Base-by-base conservation (phyloP, 805 yeast genomes). In the Wickerhamomyces mucosus region DNA sequence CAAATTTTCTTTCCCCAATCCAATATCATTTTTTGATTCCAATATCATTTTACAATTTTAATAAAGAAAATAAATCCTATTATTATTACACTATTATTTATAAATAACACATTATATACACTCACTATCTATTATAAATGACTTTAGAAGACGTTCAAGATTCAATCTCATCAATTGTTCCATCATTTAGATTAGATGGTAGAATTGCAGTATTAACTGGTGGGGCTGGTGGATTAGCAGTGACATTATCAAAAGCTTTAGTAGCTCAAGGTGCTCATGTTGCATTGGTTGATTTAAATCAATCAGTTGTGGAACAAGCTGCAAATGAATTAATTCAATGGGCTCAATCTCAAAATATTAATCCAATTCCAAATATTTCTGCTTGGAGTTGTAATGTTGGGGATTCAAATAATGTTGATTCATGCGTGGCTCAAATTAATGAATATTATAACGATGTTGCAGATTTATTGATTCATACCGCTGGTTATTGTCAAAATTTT, bases 401-500 rank as follows among this genome's bases (percentile, higher is more conserved):
- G 4, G 76, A 77, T 46, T 68, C 78, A 15, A 65, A 56, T 25
- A 54, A 63, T 30, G 88, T 80, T 34, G 77, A 73, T 31, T 56
- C 58, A 19, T 62, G 71, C 5, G 75, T 79, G 49, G 44, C 54
- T 15, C 63, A 67, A 21, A 68, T 76, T 42, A 68, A 69, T 45
- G 64, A 59, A 31, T 75, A 68, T 50, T 80, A 78, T 53, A 74
- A 70, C 18, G 61, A 67, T 37, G 63, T 76, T 27, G 75, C 85
- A 23, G 73, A 75, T 43, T 61, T 79, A 41, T 64, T 81, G 44
- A 68, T 81, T 38, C 79, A 81, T 63, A 69, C 85, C 31, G 92
- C 94, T n/a, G 92, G 94, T 11, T 81, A 76, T 61, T 78, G 86
- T 51, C 86, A 81, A 56, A 81, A 81, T 64, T 71, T 66, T 59